phyloP scores from a whole-genome alignment of 2,329 filamentous ascomycete species.

The Xylaria sp. region DNA sequence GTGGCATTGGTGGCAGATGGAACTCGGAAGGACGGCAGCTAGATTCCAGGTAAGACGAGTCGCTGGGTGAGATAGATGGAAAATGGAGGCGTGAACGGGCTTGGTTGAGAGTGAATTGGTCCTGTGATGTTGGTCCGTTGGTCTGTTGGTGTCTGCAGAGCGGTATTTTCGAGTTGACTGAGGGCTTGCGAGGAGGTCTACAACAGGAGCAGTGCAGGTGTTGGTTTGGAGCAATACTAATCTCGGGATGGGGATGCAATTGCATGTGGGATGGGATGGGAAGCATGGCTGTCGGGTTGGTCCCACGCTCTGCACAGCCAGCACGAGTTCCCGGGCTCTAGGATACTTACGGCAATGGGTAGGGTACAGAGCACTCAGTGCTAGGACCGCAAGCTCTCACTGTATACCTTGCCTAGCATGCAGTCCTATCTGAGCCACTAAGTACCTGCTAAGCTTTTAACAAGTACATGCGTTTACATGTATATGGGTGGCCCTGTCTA shows the following conservation, averaged over 20 bases:
- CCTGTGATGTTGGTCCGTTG: not conserved
- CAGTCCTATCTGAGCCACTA: too few species aligned
- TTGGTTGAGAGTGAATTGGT: not conserved
- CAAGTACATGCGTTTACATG: not conserved
- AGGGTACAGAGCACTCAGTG: too few species aligned
- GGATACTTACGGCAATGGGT: too few species aligned
- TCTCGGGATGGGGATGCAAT: conserved; percentile 9
- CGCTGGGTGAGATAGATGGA: not conserved
- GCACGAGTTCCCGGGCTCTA: not conserved
- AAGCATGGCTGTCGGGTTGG: conserved; percentile 8
- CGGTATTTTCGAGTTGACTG: not conserved
- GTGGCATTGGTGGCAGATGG: conserved; percentile 15
- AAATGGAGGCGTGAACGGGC: not conserved
- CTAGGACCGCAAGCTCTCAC: too few species aligned
- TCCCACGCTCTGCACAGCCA: conserved; percentile 4
- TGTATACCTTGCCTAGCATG: too few species aligned
- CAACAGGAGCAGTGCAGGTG: not conserved
- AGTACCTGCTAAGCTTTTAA: too few species aligned
- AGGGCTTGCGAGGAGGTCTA: conserved; percentile 2
- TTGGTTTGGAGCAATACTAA: conserved; percentile 17
- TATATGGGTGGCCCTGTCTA: not conserved
- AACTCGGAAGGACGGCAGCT: not conserved
- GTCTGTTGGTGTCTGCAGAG: not conserved
- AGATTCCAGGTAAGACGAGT: not conserved
- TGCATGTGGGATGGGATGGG: conserved; percentile 16